Base-by-base conservation (phyloP, 345 rosid species). In the Camelina hispida region DNA sequence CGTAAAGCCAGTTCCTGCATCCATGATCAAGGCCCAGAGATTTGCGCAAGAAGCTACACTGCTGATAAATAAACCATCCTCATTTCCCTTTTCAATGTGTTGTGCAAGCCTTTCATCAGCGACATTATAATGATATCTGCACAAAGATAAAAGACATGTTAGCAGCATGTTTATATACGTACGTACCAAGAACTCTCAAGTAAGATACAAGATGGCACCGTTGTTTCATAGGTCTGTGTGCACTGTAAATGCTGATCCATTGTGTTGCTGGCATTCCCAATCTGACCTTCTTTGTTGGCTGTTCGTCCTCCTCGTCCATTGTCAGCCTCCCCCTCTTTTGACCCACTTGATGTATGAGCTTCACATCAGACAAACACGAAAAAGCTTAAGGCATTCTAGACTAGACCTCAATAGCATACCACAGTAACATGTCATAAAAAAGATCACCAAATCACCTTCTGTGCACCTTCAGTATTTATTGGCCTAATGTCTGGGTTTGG, bases 191-290 rank as follows among this genome's bases (percentile, higher is more conserved):
- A 69, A 67, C 35, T 56, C 15, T 53, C 12, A 34, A 25, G 40
- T 61, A 63, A 64, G 68, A 59, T 48, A 14, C 28, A 63, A 77
- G 35, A 30, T 57, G 38, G 63, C 71, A 90, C 98, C 97, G 85
- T 82, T 94, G 97, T 80, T 88, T 94, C 97, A 94, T 94, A 13
- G 98, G 97, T 69, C 93, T 91, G 70, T 92, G 92, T 68, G 99
- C 97, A 85, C 84, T 94, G 81, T 94, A 94, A 44, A 92, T 82
- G 77, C 97, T 94, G 73, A 94, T 94, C 99, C 99, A 94, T 75
- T 94, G 99, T 32, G 91, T 89, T 76, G 97, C 93, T 59, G 99
- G 99, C 99, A 92, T 91, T 66, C 99, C 99, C 91, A 94, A 85
- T 46, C 99, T 86, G 65, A 94, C 82, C 83, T 91, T 94, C 88